Evolutionary conservation across 2,329 filamentous ascomycete species (phyloP), one percentile per base, ranked within the genome.

Genomic region (Sarocladiaceae sp.): DNA sequence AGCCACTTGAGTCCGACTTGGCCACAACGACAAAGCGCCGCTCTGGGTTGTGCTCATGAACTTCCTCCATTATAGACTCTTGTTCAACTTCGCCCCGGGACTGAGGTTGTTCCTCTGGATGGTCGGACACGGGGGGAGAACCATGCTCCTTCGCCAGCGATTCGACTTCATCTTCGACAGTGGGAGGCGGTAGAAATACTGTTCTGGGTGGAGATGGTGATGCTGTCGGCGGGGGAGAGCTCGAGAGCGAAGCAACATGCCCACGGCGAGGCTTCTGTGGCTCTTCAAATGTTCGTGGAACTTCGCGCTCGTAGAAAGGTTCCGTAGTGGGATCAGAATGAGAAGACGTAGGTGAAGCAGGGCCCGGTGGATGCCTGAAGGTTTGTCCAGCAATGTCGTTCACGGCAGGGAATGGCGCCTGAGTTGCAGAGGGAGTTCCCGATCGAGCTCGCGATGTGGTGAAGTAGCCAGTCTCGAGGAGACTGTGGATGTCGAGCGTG

Each of bases 41-140:
- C 63, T 90, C 86, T 4, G 77, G 75, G 57, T 82, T 83, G 59
- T 76, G 64, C 53, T 82, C 76, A 58, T 74, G 71, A 50, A 87
- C 79, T 52, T 86, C 82, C 52, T 86, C 69, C 22, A 92, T 72
- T 47, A 91, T 73, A 12, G 83, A 83, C 23, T 83, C 70, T 61
- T 92, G 88, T 50, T 91, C 85, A 53, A 86, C 67, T 5, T 80
- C 78, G 35, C 88, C 88, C 53, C 80, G 79, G 53, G 78, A 77
- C 48, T 76, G 74, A 25, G 80, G 76, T 53, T 85, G 84, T 29
- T 53, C 53, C 12, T 37, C 46, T 8, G 48, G 33, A 15, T 29
- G n/a, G 53, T 71, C 74, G 51, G 55, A 57, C 11, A 54, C 58
- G 33, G 65, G 54, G 11, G 51, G 49, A 25, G 68, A 67, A 23